These are phyloP conservation scores for Candida montana DNA, from an alignment of 805 yeast species.

Conservation along the genomic window DNA sequence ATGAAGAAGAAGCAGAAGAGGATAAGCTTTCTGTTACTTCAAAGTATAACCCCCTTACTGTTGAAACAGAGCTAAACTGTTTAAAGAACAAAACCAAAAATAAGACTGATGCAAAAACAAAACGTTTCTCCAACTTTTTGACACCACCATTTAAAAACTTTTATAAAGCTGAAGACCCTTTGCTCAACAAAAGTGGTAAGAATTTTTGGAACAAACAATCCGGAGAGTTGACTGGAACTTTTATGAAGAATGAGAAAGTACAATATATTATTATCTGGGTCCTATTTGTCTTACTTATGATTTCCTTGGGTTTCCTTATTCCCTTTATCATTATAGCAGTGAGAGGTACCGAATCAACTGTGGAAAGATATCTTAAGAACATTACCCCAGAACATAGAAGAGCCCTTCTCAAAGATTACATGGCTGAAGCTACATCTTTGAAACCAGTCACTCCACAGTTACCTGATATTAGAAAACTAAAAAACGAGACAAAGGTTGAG, in stretches of 20 bases:
- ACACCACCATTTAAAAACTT: constrained; percentile 12
- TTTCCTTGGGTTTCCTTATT: constrained; percentile 12
- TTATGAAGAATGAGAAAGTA: constrained; percentile 1
- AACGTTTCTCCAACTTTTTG: neutral
- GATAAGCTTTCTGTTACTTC: neutral
- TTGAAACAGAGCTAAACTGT: constrained; percentile 14
- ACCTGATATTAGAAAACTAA: neutral
- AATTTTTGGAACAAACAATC: constrained; percentile 6
- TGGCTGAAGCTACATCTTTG: neutral
- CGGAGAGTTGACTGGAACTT: neutral
- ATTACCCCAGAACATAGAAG: constrained; percentile 23
- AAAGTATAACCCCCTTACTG: constrained; percentile 6
- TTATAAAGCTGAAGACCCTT: constrained; percentile 16
- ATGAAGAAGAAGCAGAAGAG: neutral
- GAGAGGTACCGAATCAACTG: constrained; percentile 28
- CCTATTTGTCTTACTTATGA: constrained; percentile 15
- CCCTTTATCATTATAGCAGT: constrained; percentile 25
- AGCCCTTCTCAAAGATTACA: constrained; percentile 14
- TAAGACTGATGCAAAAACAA: neutral
- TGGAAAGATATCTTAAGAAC: constrained; percentile 26
- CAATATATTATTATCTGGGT: constrained; percentile 17
- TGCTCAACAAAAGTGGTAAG: constrained; percentile 10
- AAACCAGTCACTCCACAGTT: neutral
- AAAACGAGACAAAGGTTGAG: neutral
- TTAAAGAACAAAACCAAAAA: constrained; percentile 1